These are phyloP conservation scores for Boletus subluridellus DNA, from an alignment of 1,284 basidiomycete genomes.

Conservation along the genomic window DNA sequence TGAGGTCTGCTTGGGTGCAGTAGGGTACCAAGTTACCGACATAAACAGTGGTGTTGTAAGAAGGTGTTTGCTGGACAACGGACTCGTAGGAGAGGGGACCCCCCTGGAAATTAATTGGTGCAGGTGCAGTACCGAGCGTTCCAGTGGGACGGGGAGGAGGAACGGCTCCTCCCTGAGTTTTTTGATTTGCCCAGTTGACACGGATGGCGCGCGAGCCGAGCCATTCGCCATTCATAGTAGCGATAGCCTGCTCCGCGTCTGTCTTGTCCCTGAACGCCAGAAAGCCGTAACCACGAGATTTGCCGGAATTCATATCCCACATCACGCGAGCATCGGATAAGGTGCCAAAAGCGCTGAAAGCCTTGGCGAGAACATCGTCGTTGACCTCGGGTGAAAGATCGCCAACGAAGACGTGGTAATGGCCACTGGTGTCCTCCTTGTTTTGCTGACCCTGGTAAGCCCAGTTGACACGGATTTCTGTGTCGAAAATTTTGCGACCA, in stretches of 20 bases:
- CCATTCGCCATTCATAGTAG: constrained; percentile 99
- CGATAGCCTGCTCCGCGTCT: constrained; percentile 97
- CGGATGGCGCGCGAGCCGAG: constrained; percentile 95
- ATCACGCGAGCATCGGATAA: constrained; percentile 97
- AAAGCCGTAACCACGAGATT: constrained; percentile 93
- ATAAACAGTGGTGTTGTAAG: constrained; percentile 94
- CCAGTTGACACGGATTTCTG: constrained; percentile 97
- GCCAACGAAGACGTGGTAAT: constrained; percentile 98
- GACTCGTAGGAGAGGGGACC: constrained; percentile 84
- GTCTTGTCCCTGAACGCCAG: constrained; percentile 93
- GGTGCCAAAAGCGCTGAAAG: constrained; percentile 92
- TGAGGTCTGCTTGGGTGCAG: constrained; percentile 91
- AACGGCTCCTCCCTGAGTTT: constrained; percentile 69
- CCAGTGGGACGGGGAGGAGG: constrained; percentile 48
- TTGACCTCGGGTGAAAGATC: constrained; percentile 98
- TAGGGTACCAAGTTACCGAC: constrained; percentile 97
- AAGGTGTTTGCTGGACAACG: constrained; percentile 85
- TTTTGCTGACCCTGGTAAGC: constrained; percentile 95
- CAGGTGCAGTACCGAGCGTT: constrained; percentile 60
- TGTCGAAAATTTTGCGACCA: constrained; percentile 97
- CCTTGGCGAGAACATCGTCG: constrained; percentile 93
- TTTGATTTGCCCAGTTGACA: constrained; percentile 99
- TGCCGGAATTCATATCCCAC: constrained; percentile 99
- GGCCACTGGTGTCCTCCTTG: constrained; percentile 93
- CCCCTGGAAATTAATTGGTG: constrained; percentile 82